phyloP scores from a whole-genome alignment of 106 monocot species.

The Xerophyta viscosa region DNA sequence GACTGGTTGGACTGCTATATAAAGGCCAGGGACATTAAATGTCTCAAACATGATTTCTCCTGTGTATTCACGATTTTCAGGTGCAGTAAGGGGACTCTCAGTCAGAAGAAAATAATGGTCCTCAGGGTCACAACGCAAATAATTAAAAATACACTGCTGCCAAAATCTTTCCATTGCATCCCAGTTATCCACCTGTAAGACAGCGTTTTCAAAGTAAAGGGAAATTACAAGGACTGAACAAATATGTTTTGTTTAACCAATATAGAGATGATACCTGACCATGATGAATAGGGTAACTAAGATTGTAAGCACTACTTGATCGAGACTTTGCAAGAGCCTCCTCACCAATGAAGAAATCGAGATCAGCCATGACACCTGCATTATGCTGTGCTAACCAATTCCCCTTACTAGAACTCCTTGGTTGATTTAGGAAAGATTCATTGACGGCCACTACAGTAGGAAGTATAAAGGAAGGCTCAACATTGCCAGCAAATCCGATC shows the following conservation, averaged over 20 bases:
- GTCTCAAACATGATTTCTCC: slow-evolving; percentile 97
- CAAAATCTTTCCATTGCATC: slow-evolving; percentile 92
- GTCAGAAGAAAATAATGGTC: slow-evolving; percentile 91
- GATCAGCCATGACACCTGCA: slow-evolving; percentile 95
- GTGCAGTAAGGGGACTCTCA: slow-evolving; percentile 87
- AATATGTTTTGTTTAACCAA: background rate
- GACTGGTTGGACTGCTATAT: slow-evolving; percentile 86
- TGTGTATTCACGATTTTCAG: slow-evolving; percentile 84
- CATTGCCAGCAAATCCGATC: slow-evolving; percentile 94
- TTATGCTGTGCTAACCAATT: slow-evolving; percentile 83
- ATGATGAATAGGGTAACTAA: slow-evolving; percentile 75
- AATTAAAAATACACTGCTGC: slow-evolving; percentile 89
- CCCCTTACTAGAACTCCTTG: slow-evolving; percentile 54
- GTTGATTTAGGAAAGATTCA: slow-evolving; percentile 65
- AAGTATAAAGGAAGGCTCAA: slow-evolving; percentile 85
- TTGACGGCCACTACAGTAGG: slow-evolving; percentile 88
- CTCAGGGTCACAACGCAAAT: slow-evolving; percentile 84
- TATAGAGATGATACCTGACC: slow-evolving; percentile 51
- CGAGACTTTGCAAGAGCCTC: slow-evolving; percentile 72
- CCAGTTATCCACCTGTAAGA: slow-evolving; percentile 78
- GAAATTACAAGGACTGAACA: background rate
- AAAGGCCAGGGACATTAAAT: slow-evolving; percentile 80
- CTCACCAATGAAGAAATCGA: slow-evolving; percentile 83
- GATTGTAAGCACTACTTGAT: slow-evolving; percentile 63
- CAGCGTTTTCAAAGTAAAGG: background rate